Evolutionary conservation across 192 early-diverging fungal species (phyloP).

Genomic region (Coemansia sp.): DNA sequence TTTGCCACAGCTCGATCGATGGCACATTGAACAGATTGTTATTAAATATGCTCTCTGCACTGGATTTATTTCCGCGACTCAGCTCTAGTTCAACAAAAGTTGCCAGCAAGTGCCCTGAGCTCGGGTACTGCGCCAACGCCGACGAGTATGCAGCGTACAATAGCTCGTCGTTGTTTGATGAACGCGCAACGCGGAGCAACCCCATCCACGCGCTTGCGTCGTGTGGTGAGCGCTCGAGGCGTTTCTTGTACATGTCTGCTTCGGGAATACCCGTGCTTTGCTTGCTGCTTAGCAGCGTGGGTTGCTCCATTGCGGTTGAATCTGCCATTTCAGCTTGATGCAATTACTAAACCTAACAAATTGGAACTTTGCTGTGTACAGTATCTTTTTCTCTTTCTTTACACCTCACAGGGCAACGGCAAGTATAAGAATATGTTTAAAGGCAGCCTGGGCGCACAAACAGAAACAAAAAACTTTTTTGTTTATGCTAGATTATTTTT

Average conservation of each 20-base stretch:
- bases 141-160: slow-evolving; percentile 67
- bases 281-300: background rate
- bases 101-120: slow-evolving; percentile 78
- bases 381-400: too few species aligned
- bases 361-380: too few species aligned
- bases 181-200: slow-evolving; percentile 62
- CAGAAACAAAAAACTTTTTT: too few species aligned
- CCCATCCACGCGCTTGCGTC: slow-evolving; percentile 70
- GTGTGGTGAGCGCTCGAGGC: slow-evolving; percentile 53
- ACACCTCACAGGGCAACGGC: too few species aligned
- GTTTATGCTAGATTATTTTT: too few species aligned
- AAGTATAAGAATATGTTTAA: too few species aligned
- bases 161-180: slow-evolving; percentile 56
- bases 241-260: slow-evolving; percentile 57
- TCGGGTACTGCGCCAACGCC: slow-evolving; percentile 77
- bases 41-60: slow-evolving; percentile 83
- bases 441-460: too few species aligned
- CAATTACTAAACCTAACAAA: too few species aligned
- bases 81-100: slow-evolving; percentile 81
- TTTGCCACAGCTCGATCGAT: slow-evolving; percentile 84
- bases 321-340: too few species aligned
- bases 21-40: slow-evolving; percentile 77
- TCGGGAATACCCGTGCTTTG: slow-evolving; percentile 37
- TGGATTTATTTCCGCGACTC: slow-evolving; percentile 67
- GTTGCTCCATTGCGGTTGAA: too few species aligned